Percentiles rank a stretch among this genome's conserved stretches.
These are phyloP conservation scores for Eutypa lata DNA, from an alignment of 2,329 filamentous ascomycete species.

Conservation along the genomic window DNA sequence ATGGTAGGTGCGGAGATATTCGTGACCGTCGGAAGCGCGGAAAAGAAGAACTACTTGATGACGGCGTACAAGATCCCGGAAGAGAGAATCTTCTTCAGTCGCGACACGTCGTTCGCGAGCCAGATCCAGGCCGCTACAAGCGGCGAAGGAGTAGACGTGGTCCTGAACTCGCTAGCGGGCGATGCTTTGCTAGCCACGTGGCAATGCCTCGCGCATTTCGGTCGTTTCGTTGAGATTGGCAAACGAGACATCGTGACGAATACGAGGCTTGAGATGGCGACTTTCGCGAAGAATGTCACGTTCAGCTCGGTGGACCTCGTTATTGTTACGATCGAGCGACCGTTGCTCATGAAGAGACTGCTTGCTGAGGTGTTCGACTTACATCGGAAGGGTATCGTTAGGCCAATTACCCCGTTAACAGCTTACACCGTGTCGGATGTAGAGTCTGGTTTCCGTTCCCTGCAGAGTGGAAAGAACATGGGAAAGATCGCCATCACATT, in stretches of 20 bases:
- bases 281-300: slow-evolving; percentile 44
- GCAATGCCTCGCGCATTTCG: slow-evolving; percentile 27
- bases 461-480: slow-evolving; percentile 1
- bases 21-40: slow-evolving; percentile 21
- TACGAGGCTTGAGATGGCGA: slow-evolving; percentile 44
- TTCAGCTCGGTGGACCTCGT: slow-evolving; percentile 46
- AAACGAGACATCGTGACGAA: slow-evolving; percentile 19
- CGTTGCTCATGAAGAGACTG: slow-evolving; percentile 21
- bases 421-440: slow-evolving; percentile 30
- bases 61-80: slow-evolving; percentile 22
- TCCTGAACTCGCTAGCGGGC: slow-evolving; percentile 25
- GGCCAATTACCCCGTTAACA: slow-evolving; percentile 31
- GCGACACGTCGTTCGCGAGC: slow-evolving; percentile 22
- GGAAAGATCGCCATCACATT: not conserved
- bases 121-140: slow-evolving; percentile 18
- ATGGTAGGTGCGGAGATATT: slow-evolving; percentile 27
- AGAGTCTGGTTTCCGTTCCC: slow-evolving; percentile 37
- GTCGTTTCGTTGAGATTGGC: slow-evolving; percentile 27
- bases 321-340: slow-evolving; percentile 32
- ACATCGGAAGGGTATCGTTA: slow-evolving; percentile 24
- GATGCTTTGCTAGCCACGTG: slow-evolving; percentile 26
- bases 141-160: slow-evolving; percentile 21
- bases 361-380: slow-evolving; percentile 25
- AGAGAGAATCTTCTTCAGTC: slow-evolving; percentile 25
- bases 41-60: slow-evolving; percentile 27